These are phyloP conservation scores for Pseudofabraea citricarpa DNA, from an alignment of 2,329 filamentous ascomycete genomes.

Conservation along the genomic window DNA sequence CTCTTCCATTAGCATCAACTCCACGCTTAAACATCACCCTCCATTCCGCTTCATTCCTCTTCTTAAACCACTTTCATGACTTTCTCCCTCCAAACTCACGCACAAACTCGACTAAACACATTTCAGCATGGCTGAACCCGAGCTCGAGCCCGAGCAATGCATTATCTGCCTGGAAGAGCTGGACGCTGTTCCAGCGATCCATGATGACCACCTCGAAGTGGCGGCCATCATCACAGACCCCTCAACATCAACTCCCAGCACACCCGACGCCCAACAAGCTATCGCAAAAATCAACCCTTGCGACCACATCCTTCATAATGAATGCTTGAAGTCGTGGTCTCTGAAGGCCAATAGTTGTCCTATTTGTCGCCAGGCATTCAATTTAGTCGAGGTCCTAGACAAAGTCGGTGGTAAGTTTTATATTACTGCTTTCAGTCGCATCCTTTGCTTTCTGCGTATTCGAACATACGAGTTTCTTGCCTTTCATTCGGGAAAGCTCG, in stretches of 20 bases:
- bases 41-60: too few species aligned
- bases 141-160: too few species aligned
- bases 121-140: slow-evolving; percentile 44
- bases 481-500: too few species aligned
- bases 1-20: too few species aligned
- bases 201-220: slow-evolving; percentile 16
- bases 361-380: slow-evolving; percentile 90
- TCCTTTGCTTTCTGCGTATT: slow-evolving; percentile 8
- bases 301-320: slow-evolving; percentile 87
- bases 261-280: slow-evolving; percentile 12
- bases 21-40: too few species aligned
- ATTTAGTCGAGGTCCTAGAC: slow-evolving; percentile 80
- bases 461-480: too few species aligned
- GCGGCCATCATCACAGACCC: slow-evolving; percentile 12
- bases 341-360: slow-evolving; percentile 97
- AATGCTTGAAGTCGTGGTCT: slow-evolving; percentile 90
- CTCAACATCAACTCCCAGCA: slow-evolving; percentile 19
- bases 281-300: slow-evolving; percentile 67
- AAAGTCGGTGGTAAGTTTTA: slow-evolving; percentile 67
- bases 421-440: slow-evolving; percentile 1
- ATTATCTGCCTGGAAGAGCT: slow-evolving; percentile 65
- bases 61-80: slow-evolving; percentile 22
- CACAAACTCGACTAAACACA: slow-evolving; percentile 14
- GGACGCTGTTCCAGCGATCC: slow-evolving; percentile 22
- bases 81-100: slow-evolving; percentile 13